Conservation (phyloP, 1,284 basidiomycete genomes). For the Agroathelia rolfsii region DNA sequence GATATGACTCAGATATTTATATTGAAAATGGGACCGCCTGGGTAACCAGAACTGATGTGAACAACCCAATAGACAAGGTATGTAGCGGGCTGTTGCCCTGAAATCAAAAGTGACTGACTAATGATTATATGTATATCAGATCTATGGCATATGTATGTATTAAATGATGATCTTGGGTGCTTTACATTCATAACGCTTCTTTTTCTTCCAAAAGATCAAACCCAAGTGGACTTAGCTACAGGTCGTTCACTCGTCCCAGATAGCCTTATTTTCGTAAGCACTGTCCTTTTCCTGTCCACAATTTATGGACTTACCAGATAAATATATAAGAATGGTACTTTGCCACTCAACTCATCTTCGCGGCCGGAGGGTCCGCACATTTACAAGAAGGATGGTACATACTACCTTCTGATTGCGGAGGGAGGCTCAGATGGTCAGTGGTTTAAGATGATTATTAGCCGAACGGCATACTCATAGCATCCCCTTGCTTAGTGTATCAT, state of each 20-base stretch:
- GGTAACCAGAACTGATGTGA: slow-evolving; percentile 27
- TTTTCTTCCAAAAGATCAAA: slow-evolving; percentile 28
- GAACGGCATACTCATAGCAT: not conserved
- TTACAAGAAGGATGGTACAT: slow-evolving; percentile 28
- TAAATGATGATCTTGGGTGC: too few relatives aligned
- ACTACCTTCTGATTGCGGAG: slow-evolving; percentile 34
- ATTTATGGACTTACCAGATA: not conserved
- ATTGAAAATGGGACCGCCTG: slow-evolving; percentile 14
- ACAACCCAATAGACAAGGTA: slow-evolving; percentile 29
- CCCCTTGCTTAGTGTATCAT: slow-evolving; percentile 16
- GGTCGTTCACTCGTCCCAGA: slow-evolving; percentile 28
- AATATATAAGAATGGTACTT: slow-evolving; percentile 20
- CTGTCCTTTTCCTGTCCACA: not conserved
- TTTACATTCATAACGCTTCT: slow-evolving; percentile 4
- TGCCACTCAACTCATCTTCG: slow-evolving; percentile 23
- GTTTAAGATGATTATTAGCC: slow-evolving; percentile 6
- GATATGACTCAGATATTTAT: slow-evolving; percentile 27
- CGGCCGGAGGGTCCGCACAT: slow-evolving; percentile 34
- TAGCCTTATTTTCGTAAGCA: slow-evolving; percentile 23
- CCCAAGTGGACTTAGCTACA: slow-evolving; percentile 29
- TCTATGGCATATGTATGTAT: too few relatives aligned
- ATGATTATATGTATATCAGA: too few relatives aligned
- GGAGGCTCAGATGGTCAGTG: too few relatives aligned
- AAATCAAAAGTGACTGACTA: too few relatives aligned
- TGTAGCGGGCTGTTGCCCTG: slow-evolving; percentile 22